Conservation (phyloP, 23 red algal species). For the Gracilaria domingensis region DNA sequence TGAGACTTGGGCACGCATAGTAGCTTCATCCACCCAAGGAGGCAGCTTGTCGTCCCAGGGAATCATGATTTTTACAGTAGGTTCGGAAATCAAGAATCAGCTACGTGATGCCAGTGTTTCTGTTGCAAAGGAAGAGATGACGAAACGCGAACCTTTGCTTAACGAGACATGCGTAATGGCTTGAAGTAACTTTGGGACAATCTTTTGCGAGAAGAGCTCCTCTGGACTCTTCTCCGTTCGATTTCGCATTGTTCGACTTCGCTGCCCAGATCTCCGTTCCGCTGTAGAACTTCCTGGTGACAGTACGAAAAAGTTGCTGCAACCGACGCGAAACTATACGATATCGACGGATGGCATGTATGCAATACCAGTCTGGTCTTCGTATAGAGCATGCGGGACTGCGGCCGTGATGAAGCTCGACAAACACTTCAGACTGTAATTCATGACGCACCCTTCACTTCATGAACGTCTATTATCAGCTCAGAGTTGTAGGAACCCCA, state of each 20-base stretch:
- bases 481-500: slow-evolving; percentile 43
- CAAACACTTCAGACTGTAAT: slow-evolving; percentile 19
- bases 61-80: slow-evolving; percentile 39
- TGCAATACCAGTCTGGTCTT: slow-evolving; percentile 44
- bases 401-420: slow-evolving; percentile 6
- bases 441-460: slow-evolving; percentile 59
- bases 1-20: slow-evolving; percentile 53
- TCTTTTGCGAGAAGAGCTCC: not conserved
- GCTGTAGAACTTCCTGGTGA: slow-evolving; percentile 40
- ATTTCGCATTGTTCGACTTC: not conserved
- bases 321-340: slow-evolving; percentile 19
- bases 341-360: slow-evolving; percentile 42
- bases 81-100: slow-evolving; percentile 36
- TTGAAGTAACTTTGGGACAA: slow-evolving; percentile 27
- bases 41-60: slow-evolving; percentile 53
- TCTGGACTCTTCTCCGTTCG: not conserved
- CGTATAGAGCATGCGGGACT: slow-evolving; percentile 38
- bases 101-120: slow-evolving; percentile 12
- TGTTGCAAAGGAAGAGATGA: slow-evolving; percentile 34
- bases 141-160: slow-evolving; percentile 22
- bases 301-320: slow-evolving; percentile 34
- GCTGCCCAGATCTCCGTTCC: slow-evolving; percentile 21
- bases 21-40: slow-evolving; percentile 72
- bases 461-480: slow-evolving; percentile 8
- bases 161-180: slow-evolving; percentile 31